Conservation (phyloP, 1,139 yeast genomes). For the Ogataea hybrid region DNA sequence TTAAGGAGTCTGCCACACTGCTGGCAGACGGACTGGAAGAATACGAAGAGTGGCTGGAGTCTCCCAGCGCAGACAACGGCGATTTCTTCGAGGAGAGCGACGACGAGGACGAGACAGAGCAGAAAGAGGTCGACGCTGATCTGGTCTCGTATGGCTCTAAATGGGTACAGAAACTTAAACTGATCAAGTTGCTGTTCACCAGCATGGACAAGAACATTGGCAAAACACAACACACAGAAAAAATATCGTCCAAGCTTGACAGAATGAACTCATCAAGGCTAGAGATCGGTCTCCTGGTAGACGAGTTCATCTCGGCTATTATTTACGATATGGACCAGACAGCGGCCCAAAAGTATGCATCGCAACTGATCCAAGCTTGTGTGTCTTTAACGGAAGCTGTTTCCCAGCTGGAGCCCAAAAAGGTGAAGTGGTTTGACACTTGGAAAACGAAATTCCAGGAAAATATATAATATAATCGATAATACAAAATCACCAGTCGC, state of each 20-base stretch:
- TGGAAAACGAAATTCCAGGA: slow-evolving; percentile 45
- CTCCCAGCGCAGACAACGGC: slow-evolving; percentile 47
- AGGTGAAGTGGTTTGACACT: slow-evolving; percentile 49
- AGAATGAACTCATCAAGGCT: slow-evolving; percentile 35
- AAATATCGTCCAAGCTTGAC: slow-evolving; percentile 33
- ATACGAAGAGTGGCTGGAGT: slow-evolving; percentile 61
- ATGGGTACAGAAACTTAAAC: slow-evolving; percentile 54
- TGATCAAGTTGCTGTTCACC: slow-evolving; percentile 51
- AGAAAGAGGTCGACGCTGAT: slow-evolving; percentile 33
- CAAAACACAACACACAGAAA: slow-evolving; percentile 30
- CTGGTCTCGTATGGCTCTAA: slow-evolving; percentile 39
- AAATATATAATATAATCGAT: slow-evolving; percentile 6
- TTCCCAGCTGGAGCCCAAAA: slow-evolving; percentile 41
- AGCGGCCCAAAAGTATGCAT: slow-evolving; percentile 33
- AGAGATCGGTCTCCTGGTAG: slow-evolving; percentile 38
- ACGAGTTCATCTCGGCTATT: slow-evolving; percentile 46
- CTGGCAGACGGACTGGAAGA: slow-evolving; percentile 66
- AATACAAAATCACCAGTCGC: slow-evolving; percentile 38
- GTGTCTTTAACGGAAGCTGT: slow-evolving; percentile 37
- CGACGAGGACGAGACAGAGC: slow-evolving; percentile 32
- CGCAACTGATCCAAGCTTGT: slow-evolving; percentile 34
- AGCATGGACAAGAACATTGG: slow-evolving; percentile 59
- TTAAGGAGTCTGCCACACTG: slow-evolving; percentile 45
- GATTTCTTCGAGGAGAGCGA: slow-evolving; percentile 42
- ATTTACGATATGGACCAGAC: slow-evolving; percentile 44